Evolutionary conservation across 2,329 filamentous ascomycete genomes (phyloP).

Genomic region (Neofusicoccum cordaticola): DNA sequence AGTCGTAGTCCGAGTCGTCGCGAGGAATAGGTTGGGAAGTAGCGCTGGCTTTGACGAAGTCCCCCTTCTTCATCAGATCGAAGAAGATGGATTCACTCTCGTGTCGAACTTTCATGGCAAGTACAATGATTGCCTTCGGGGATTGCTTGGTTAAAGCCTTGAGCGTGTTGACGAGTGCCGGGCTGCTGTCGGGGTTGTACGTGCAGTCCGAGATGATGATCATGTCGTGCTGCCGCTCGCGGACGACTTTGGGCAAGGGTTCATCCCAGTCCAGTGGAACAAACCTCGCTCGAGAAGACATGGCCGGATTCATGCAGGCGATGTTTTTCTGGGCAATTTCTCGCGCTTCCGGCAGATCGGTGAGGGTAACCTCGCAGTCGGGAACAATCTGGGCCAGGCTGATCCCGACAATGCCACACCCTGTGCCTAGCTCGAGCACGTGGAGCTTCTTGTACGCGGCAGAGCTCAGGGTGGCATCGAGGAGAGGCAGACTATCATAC

Average conservation of each 20-base stretch:
- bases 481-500: conserved; percentile 28
- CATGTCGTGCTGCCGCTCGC: conserved; percentile 52
- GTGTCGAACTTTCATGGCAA: conserved; percentile 67
- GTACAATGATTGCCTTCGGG: conserved; percentile 51
- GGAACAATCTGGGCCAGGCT: conserved; percentile 56
- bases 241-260: conserved; percentile 40
- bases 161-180: conserved; percentile 60
- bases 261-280: conserved; percentile 63
- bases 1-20: not conserved
- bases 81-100: conserved; percentile 66
- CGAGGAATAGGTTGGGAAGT: not conserved
- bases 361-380: conserved; percentile 56
- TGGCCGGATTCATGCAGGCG: conserved; percentile 39
- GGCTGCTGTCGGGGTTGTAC: conserved; percentile 67
- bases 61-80: conserved; percentile 45
- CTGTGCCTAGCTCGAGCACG: conserved; percentile 64
- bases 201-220: conserved; percentile 69
- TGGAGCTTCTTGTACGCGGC: conserved; percentile 44
- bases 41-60: conserved; percentile 22
- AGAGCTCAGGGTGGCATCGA: conserved; percentile 33
- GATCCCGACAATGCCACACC: conserved; percentile 65
- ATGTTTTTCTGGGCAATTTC: conserved; percentile 61
- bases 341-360: conserved; percentile 63
- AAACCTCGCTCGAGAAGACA: conserved; percentile 46
- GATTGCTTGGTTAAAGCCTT: conserved; percentile 46